These are phyloP conservation scores for Blastobotrys parvus DNA, from an alignment of 805 yeast species.

Conservation along the genomic window DNA sequence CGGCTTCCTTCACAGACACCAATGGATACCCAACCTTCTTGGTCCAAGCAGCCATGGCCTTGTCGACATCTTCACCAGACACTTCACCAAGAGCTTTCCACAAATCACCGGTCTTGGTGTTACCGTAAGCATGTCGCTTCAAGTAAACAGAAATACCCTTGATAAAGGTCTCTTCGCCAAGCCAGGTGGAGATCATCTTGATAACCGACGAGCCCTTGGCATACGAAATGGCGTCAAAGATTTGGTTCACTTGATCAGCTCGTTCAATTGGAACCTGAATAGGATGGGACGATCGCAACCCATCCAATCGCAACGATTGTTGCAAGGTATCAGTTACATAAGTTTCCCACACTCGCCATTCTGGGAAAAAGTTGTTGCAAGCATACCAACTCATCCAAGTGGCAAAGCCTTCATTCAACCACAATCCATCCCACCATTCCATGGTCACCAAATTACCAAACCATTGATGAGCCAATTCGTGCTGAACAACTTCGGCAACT, in stretches of 20 bases:
- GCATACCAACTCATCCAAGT: constrained; percentile 76
- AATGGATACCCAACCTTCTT: constrained; percentile 67
- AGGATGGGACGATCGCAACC: constrained; percentile 67
- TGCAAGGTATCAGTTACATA: constrained; percentile 73
- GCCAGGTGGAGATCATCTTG: constrained; percentile 62
- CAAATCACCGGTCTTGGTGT: constrained; percentile 66
- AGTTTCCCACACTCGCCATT: constrained; percentile 72
- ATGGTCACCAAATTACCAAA: constrained; percentile 83
- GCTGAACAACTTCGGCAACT: constrained; percentile 76
- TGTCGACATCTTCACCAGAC: constrained; percentile 51
- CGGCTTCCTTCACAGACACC: constrained; percentile 40
- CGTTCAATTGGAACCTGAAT: constrained; percentile 73
- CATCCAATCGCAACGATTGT: constrained; percentile 65
- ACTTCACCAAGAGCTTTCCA: constrained; percentile 61
- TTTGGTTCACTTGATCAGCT: constrained; percentile 73
- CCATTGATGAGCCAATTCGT: constrained; percentile 89
- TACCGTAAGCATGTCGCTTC: constrained; percentile 51
- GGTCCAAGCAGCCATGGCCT: constrained; percentile 65
- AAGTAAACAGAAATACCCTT: constrained; percentile 67
- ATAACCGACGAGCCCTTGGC: constrained; percentile 73
- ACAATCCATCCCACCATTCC: constrained; percentile 91
- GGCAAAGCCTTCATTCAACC: constrained; percentile 89
- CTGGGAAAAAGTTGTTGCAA: constrained; percentile 62
- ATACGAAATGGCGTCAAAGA: constrained; percentile 76
- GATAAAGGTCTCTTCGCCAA: constrained; percentile 62